Percentiles rank a stretch among this genome's conserved stretches.
Conservation (phyloP, 2,329 filamentous ascomycete genomes). For the Neoascochyta sp. region DNA sequence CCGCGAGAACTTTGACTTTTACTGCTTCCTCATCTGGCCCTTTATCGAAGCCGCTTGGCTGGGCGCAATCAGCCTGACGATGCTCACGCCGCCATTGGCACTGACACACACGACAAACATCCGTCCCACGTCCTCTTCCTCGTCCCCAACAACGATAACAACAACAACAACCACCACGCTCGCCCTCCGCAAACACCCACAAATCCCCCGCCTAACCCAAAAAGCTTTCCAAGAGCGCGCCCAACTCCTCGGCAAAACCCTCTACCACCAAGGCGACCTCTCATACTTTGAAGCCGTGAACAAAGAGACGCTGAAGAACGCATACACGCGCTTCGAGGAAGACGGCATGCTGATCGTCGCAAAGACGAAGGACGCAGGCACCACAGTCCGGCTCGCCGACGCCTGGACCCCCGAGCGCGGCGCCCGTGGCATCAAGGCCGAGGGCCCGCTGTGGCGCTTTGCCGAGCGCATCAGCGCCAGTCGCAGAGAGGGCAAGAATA, state of each 20-base stretch:
- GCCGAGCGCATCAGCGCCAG: conserved; percentile 81
- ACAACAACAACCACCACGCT: too few relatives aligned
- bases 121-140: neutral
- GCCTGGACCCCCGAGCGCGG: conserved; percentile 68
- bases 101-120: conserved; percentile 28
- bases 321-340: conserved; percentile 81
- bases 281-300: conserved; percentile 98
- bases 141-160: conserved; percentile 41
- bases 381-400: conserved; percentile 64
- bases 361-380: conserved; percentile 60
- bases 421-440: conserved; percentile 56
- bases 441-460: conserved; percentile 85
- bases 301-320: conserved; percentile 94
- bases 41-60: conserved; percentile 96
- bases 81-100: conserved; percentile 67
- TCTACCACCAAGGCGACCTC: conserved; percentile 95
- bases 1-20: conserved; percentile 95
- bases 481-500: conserved; percentile 88
- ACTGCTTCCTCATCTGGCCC: conserved; percentile 97
- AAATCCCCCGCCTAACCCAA: conserved; percentile 78
- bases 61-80: conserved; percentile 81
- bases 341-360: conserved; percentile 79
- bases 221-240: conserved; percentile 76
- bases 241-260: conserved; percentile 83
- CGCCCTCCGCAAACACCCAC: too few relatives aligned